Evolutionary conservation across 805 yeast species (phyloP), one percentile per base, ranked within the genome.

Genomic region (Kodamaea hsintzibuensis): DNA sequence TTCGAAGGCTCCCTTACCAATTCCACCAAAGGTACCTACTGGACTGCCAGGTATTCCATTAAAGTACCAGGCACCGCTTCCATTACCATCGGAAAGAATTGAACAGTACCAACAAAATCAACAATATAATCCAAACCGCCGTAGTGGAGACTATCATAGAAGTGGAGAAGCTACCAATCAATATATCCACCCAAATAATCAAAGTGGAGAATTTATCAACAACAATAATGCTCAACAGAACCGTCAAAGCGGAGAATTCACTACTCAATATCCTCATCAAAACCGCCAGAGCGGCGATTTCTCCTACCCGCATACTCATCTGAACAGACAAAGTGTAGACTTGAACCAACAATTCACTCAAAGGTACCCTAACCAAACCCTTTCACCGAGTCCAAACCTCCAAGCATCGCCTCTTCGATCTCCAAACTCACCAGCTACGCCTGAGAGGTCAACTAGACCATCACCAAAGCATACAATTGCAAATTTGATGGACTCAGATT

Each of bases 11-110:
- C 55, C 52, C 16, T 14, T 51, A 7, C n/a, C 19, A 16, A 22
- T 40, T 17, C 44, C 44, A 30, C 40, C 46, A 19, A 27, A 19
- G 35, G 30, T 17, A 6, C 60, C 48, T 7, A 49, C 56, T 12
- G 63, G 56, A 49, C 14, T 54, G 2, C 56, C 60, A 7, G 68
- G 67, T 3, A 38, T 64, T 16, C 72, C 74, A 2, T 48, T 60
- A 37, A 71, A 67, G 50, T 72, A 72, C 52, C 70, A 65, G 51
- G 50, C 65, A 1, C 76, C 76, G n/a, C 58, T 64, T 17, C 70
- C 73, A 0, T 54, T 69, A 14, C 74, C 52, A 4, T 71, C 4
- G 6, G 25, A 22, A 22, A 22, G 25, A 22, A 22, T 6, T 47
- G 19, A 22, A 38, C 16, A 19, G 33, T 7, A 35, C 13, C 16